Base-by-base conservation (phyloP, 169 alveolate species). In the Plasmodium adleri region DNA sequence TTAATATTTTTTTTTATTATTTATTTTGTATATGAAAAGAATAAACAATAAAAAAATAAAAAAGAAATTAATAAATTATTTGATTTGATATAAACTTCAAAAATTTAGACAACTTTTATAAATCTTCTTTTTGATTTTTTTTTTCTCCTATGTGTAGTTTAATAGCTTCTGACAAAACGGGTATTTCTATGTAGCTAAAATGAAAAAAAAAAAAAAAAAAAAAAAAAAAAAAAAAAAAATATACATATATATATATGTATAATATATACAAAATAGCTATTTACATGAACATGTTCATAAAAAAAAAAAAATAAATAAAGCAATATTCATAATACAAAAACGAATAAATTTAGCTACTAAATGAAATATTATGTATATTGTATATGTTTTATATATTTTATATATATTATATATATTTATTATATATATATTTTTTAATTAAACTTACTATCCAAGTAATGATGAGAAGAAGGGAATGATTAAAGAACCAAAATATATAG, bases 91-190 rank as follows among this genome's bases (percentile, higher is more conserved):
- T 12, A 12, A 50, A 50, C 32, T 26, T 54, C 1, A 54, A 54
- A n/a, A n/a, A 54, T 54, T 54, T 54, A n/a, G n/a, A 54, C n/a
- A 54, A 59, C 5, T 43, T 39, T 68, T 68, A 24, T 72, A 22
- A 20, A 24, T 52, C 83, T 47, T 71, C 67, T 2, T 54, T 62
- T 39, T 59, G 20, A 20, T 49, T 52, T 66, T 80, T 80, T 15
- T 80, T 80, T 67, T 80, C 90, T 20, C 90, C 90, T 15, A 80
- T 80, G 72, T 80, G 90, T 47, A 80, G 59, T 47, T 80, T 80
- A 58, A 80, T 80, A 10, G 90, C 90, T 56, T 80, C 90, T 3
- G 90, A 80, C 54, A 80, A 62, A 50, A 80, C 90, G 6, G 90
- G 90, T 28, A 80, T 80, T 80, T 80, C 90, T 15, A 80, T 80